Base-by-base conservation (phyloP, 495 filamentous ascomycete genomes). In the Aspergillus biplanus region DNA sequence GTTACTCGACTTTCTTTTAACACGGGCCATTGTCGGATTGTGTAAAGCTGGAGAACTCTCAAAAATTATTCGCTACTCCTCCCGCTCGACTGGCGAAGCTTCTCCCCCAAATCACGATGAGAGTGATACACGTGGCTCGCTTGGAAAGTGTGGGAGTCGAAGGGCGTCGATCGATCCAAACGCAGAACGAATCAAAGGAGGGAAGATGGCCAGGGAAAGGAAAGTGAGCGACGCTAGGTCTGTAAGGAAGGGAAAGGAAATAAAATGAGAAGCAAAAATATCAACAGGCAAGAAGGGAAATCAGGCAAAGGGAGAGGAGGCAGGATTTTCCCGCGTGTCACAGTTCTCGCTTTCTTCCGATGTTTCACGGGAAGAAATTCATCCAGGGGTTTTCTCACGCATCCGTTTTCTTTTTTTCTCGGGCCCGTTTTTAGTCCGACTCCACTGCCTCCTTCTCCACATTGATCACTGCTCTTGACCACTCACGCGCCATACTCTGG, bases 1-100 rank as follows among this genome's bases (percentile, higher is more conserved):
- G 63, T 71, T 75, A 67, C 77, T 82, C 37, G 82, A 83, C 56
- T 72, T 78, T 69, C 81, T 74, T 66, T 79, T 71, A 31, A 74
- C 69, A 60, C 80, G 81, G 64, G 75, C 71, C 78, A 82, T 82
- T 67, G 27, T 62, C 21, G 21, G 21, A 16, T 16, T 27, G 7
- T 27, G 31, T 0, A 48, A n/a, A 47, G 21, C 32, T 35, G 18
- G 9, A 27, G 21, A 5, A 50, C 21, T 6, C 21, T 50, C 16
- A 27, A 50, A 50, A 18, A 50, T 21, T 18, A 27, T 12, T n/a
- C 7, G 11, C 27, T 7, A 31, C 5, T 18, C 5, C 15, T 50
- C 47, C 47, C 9, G 21, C 6, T 50, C 16, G 16, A 27, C 8
- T 7, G 27, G 16, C 5, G 11, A 50, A 21, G 4, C n/a, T 11